Percentiles rank a stretch among this genome's conserved stretches.
Evolutionary conservation across 164 flowering plant genomes (phyloP).

Genomic region (Santalum album): DNA sequence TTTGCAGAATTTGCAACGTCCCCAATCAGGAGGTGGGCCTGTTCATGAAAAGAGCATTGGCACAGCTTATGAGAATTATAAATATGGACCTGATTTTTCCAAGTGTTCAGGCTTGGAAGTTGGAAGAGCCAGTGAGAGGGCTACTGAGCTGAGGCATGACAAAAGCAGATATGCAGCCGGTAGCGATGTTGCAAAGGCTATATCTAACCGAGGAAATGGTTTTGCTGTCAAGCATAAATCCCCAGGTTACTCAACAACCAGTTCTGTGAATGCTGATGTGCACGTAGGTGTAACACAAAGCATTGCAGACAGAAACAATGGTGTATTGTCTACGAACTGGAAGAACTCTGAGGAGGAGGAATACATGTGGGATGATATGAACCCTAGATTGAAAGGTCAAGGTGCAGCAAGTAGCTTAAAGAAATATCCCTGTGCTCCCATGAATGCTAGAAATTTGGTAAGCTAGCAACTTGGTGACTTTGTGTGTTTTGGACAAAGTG

Average conservation of each 20-base stretch:
- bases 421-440: conserved; percentile 39
- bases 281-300: conserved; percentile 19
- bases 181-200: conserved; percentile 25
- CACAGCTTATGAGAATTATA: conserved; percentile 39
- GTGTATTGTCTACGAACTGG: conserved; percentile 53
- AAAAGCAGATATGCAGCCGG: conserved; percentile 42
- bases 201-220: conserved; percentile 44
- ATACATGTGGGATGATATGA: conserved; percentile 76
- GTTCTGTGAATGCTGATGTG: conserved; percentile 22
- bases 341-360: conserved; percentile 93
- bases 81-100: conserved; percentile 41
- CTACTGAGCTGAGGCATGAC: conserved; percentile 28
- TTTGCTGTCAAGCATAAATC: conserved; percentile 29
- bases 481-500: neutral
- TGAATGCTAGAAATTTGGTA: conserved; percentile 44
- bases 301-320: conserved; percentile 21
- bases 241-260: conserved; percentile 23
- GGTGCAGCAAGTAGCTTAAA: conserved; percentile 26
- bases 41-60: conserved; percentile 35
- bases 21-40: conserved; percentile 34
- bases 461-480: conserved; percentile 8
- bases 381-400: conserved; percentile 37
- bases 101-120: conserved; percentile 30
- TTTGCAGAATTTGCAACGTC: conserved; percentile 40
- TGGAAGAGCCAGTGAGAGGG: conserved; percentile 34